Evolutionary conservation across 495 filamentous ascomycete species (phyloP), one percentile per base, ranked within the genome.

Genomic region (Chaetomium tenue): DNA sequence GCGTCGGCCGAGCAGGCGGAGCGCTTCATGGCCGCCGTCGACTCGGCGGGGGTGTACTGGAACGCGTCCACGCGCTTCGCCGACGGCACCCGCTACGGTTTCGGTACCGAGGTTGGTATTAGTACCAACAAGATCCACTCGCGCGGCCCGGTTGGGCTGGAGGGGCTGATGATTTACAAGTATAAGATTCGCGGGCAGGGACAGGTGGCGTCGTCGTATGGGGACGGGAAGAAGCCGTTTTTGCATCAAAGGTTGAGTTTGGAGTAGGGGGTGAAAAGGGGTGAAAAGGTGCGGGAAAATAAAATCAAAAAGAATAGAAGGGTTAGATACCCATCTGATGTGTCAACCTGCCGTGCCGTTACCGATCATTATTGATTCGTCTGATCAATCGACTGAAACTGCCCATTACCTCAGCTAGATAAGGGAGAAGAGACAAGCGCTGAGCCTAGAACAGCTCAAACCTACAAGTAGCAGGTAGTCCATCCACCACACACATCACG

Each of bases 71-170:
- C 91, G 13, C 83, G 94, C 23, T 94, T 99, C 76, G 92, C 93
- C 5, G 94, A 99, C 72, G 94, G 94, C 3, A 96, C 95, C 88
- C 83, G 94, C 33, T 99, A 91, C 75, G 94, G 94, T 3, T 98
- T 99, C 78, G 94, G 94, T 39, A 97, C 94, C 0, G 94, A 99
- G 75, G 94, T 98, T 2, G 94, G 94, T 46, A 97, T 98, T 74
- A 95, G 91, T 76, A 98, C 94, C 51, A 98, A 98, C 77, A 98
- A 98, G 78, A 96, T 98, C 59, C 94, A 98, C 71, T 89, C 91
- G 9, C 82, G 94, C 44, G 94, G 94, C 1, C 94, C 94, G 0
- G 94, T 98, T 15, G 94, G 94, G 18, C 77, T 98, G 51, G 93
- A 98, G 72, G 94, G 94, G 0, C 76, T 98, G 75, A 96, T 91